Percentiles rank a stretch among this genome's conserved stretches.
These are phyloP conservation scores for Closterium sp. DNA, from an alignment of 139 green algal species.

Conservation along the genomic window DNA sequence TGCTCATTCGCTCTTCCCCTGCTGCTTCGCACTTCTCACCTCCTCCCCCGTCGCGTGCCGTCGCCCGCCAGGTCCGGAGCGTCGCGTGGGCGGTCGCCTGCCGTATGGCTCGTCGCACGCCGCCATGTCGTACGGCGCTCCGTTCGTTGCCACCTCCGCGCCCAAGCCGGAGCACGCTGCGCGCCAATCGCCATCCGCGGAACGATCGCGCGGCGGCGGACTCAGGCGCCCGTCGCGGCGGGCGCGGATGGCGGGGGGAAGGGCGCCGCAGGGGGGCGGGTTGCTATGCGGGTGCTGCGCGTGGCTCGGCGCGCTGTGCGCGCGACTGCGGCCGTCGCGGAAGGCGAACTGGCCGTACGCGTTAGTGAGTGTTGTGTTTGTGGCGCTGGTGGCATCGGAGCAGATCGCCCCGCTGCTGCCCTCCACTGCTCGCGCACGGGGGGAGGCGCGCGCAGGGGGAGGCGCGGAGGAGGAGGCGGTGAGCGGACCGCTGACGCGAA, in stretches of 20 bases:
- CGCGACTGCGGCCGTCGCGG: neutral
- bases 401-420: neutral
- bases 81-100: neutral
- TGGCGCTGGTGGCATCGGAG: neutral
- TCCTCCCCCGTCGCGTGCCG: neutral
- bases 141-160: neutral
- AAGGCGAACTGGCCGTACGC: neutral
- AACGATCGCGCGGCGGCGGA: neutral
- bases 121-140: neutral
- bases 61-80: neutral
- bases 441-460: too few species aligned
- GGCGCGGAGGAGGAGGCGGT: neutral
- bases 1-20: neutral
- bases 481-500: neutral
- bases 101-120: neutral
- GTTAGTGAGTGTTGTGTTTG: neutral
- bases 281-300: neutral
- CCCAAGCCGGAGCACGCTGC: neutral
- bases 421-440: neutral
- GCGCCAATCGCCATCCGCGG: neutral
- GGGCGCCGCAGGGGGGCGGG: neutral
- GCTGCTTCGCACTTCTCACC: neutral
- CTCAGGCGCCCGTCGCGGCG: neutral
- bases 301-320: neutral
- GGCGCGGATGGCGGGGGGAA: neutral